Conservation (phyloP, 371 early-diverging fungal species). For the Mucor indicus region DNA sequence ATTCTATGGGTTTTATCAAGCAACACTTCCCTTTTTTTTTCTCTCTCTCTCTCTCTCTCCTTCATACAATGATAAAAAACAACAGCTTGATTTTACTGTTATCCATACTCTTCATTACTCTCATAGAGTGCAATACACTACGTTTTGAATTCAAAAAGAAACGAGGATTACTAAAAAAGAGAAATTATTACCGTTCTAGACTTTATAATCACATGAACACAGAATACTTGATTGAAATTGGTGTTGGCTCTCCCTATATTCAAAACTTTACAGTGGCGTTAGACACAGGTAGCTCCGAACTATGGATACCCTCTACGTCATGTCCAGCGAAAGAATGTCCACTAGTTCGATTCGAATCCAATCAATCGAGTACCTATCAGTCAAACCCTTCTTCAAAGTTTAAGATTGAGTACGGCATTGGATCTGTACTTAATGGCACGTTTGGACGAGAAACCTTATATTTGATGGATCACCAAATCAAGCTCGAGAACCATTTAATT, state of each 20-base stretch:
- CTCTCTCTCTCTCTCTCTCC: too few species aligned
- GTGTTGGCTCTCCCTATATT: constrained; percentile 14
- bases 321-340: neutral
- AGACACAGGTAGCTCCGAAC: constrained; percentile 16
- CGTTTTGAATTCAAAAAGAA: constrained; percentile 1
- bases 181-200: neutral
- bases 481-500: too few species aligned
- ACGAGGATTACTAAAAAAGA: neutral
- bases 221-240: constrained; percentile 14
- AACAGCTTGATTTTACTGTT: too few species aligned
- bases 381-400: too few species aligned
- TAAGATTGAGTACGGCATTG: too few species aligned
- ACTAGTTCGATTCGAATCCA: neutral
- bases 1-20: too few species aligned
- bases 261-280: constrained; percentile 19
- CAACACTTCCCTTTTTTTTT: too few species aligned
- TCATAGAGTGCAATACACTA: neutral
- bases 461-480: too few species aligned
- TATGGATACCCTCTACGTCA: neutral
- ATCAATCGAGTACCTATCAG: neutral
- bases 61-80: too few species aligned
- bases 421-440: too few species aligned
- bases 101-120: too few species aligned
- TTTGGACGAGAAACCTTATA: too few species aligned
- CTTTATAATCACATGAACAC: constrained; percentile 12